These are phyloP conservation scores for Globisporangium megalacanthum DNA, from an alignment of 352 stramenopile genomes.

Conservation along the genomic window DNA sequence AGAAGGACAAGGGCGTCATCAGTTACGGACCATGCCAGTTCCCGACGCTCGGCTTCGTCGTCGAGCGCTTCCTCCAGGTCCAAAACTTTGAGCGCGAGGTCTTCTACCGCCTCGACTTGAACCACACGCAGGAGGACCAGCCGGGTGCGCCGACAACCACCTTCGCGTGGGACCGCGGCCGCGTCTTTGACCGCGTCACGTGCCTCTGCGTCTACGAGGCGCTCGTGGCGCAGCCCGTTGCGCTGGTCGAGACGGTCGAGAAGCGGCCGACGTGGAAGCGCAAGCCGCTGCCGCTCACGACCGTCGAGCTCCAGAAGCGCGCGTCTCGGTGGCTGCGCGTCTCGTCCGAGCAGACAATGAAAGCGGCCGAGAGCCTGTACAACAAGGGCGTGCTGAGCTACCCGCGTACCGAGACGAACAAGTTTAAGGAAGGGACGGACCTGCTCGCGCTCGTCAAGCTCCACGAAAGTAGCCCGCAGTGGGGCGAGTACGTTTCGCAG, in stretches of 20 bases:
- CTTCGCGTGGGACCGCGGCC: conserved; percentile 95
- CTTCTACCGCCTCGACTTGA: conserved; percentile 96
- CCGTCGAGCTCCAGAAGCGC: conserved; percentile 98
- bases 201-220: conserved; percentile 91
- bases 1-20: conserved; percentile 86
- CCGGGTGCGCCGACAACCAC: conserved; percentile 56
- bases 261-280: conserved; percentile 89
- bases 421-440: conserved; percentile 94
- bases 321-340: conserved; percentile 95
- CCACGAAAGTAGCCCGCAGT: conserved; percentile 68
- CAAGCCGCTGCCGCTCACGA: conserved; percentile 96
- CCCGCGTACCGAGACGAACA: conserved; percentile 99
- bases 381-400: conserved; percentile 98
- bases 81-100: conserved; percentile 95
- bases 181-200: conserved; percentile 94
- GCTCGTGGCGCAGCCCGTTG: conserved; percentile 58
- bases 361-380: conserved; percentile 94
- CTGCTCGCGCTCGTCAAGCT: conserved; percentile 71
- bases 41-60: conserved; percentile 97
- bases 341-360: conserved; percentile 96
- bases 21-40: conserved; percentile 99
- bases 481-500: conserved; percentile 69
- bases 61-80: conserved; percentile 91
- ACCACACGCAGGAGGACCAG: conserved; percentile 45
- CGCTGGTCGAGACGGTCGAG: conserved; percentile 60